phyloP scores from a whole-genome alignment of 2,329 filamentous ascomycete species.

The Arthrobotrys iridis region DNA sequence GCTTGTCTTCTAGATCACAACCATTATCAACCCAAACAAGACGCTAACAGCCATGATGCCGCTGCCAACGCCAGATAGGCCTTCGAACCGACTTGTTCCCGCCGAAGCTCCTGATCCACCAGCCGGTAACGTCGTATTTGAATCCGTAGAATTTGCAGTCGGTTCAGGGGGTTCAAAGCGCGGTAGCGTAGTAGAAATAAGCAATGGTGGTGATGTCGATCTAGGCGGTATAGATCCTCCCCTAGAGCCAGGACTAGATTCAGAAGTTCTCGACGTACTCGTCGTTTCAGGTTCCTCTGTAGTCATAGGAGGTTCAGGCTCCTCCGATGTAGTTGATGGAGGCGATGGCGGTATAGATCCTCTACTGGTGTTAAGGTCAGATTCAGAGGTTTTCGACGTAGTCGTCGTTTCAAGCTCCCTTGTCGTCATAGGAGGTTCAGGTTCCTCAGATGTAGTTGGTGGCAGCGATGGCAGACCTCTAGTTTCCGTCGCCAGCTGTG shows the following conservation, averaged over 20 bases:
- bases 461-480: not conserved
- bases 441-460: not conserved
- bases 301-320: not conserved
- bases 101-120: not conserved
- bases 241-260: not conserved
- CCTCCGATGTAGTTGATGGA: not conserved
- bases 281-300: not conserved
- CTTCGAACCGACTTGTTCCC: not conserved
- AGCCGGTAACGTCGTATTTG: not conserved
- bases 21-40: no score
- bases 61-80: not conserved
- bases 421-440: not conserved
- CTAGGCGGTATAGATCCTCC: not conserved
- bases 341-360: not conserved
- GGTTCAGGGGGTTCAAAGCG: not conserved
- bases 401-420: not conserved
- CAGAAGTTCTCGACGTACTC: not conserved
- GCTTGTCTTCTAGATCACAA: no score
- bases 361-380: not conserved
- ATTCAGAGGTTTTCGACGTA: not conserved
- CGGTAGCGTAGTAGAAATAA: not conserved
- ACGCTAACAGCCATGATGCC: no score
- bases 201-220: not conserved
- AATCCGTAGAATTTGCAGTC: not conserved
- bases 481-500: not conserved